Evolutionary conservation across 306 rosid genomes (phyloP), one percentile per base, ranked within the genome.

Genomic region (Datisca glomerata): DNA sequence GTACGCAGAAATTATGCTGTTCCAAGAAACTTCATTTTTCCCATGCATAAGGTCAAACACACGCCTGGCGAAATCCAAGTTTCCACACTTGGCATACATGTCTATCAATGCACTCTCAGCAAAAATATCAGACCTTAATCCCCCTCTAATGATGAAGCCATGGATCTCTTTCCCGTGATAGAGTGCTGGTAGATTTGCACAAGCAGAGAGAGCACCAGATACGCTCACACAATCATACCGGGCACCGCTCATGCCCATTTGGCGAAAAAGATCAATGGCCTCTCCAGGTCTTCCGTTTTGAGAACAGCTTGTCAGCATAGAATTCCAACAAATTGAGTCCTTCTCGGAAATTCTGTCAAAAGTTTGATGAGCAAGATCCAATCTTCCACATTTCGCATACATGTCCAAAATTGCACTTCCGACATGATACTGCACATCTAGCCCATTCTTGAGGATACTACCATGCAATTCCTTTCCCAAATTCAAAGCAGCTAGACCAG

Each of bases 11-110:
- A 83, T 79, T 24, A 83, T 70, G 65, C 75, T 83, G 51, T 83
- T 83, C 91, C 91, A 83, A 3, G 94, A 75, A 56, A 83, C 91
- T 67, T 83, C 85, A 70, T 70, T 83, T 69, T 72, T 83, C 51
- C 38, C 45, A 45, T 50, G 53, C 80, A 83, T 83, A 27, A 24
- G 32, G 59, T 83, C 69, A 54, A 83, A 83, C 65, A 79, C 82
- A 40, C 21, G 13, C 25, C 56, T 60, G 24, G 91, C 78, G 55
- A 55, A 34, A 44, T 52, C 66, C 56, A 83, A 45, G 38, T 72
- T 75, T 72, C 94, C 94, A 61, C 94, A 83, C 64, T 83, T 83
- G 49, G 94, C 77, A 60, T 83, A 79, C 82, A 71, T 64, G 72
- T 83, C 94, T 46, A 83, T 70, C 47, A 83, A 61, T 41, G 82